These are phyloP conservation scores for Plasmodium fragile DNA, from an alignment of 169 alveolate genomes.

Conservation along the genomic window DNA sequence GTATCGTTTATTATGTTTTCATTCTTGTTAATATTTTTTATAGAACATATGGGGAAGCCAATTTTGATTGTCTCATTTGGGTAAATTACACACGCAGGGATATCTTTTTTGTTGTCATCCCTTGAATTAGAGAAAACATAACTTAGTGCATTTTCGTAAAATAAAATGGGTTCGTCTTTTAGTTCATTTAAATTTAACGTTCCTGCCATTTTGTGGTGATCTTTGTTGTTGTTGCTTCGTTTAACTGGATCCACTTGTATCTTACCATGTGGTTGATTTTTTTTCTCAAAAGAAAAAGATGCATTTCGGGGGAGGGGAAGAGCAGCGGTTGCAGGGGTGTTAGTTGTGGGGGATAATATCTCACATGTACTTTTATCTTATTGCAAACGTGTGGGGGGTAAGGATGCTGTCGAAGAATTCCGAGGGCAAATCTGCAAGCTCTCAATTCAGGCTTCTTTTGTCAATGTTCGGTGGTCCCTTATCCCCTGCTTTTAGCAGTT, in stretches of 20 bases:
- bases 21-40: constrained; percentile 69
- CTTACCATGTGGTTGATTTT: constrained; percentile 1
- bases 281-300: neutral
- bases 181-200: constrained; percentile 69
- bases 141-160: constrained; percentile 73
- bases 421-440: neutral
- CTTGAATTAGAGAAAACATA: constrained; percentile 72
- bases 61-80: constrained; percentile 57
- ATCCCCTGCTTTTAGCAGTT: neutral
- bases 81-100: constrained; percentile 60
- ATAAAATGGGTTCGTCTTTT: constrained; percentile 75
- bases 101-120: constrained; percentile 54
- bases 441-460: neutral
- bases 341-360: neutral
- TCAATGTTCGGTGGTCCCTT: neutral
- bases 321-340: neutral
- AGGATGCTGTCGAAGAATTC: neutral
- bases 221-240: neutral
- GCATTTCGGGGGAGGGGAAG: neutral
- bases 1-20: constrained; percentile 34
- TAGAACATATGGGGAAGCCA: constrained; percentile 67
- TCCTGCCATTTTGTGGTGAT: constrained; percentile 63
- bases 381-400: neutral
- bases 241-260: neutral
- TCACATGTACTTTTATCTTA: neutral